A percentile compares a stretch with the other conserved stretches of the same genome.
phyloP scores from a whole-genome alignment of 1,139 yeast genomes.

The Yamadazyma sp. region DNA sequence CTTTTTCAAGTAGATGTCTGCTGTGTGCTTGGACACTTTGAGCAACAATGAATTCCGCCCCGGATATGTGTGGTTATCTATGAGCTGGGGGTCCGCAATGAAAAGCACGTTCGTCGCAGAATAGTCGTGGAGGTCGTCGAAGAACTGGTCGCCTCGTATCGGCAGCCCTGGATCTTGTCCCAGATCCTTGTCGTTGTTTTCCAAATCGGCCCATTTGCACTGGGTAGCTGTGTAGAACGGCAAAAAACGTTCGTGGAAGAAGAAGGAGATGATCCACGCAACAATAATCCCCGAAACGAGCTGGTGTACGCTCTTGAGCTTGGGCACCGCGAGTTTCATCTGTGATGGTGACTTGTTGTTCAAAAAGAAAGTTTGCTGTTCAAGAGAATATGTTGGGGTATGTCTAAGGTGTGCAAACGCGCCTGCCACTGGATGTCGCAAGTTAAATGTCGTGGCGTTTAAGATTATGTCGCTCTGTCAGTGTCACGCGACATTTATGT shows the following conservation, averaged over 20 bases:
- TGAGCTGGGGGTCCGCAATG: conserved; percentile 49
- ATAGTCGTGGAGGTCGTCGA: conserved; percentile 5
- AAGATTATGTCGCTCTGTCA: too few relatives aligned
- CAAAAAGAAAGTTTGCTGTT: too few relatives aligned
- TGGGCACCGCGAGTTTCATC: conserved; percentile 11
- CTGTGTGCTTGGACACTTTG: conserved; percentile 47
- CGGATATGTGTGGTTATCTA: conserved; percentile 51
- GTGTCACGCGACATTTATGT: too few relatives aligned
- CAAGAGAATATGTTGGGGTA: not conserved
- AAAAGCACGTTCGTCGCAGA: conserved; percentile 28
- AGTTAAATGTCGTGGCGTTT: not conserved
- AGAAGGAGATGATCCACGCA: conserved; percentile 33
- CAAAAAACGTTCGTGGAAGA: conserved; percentile 33
- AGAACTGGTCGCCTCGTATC: conserved; percentile 8
- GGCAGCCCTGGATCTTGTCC: not conserved
- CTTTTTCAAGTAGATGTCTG: conserved; percentile 47
- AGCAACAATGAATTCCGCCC: conserved; percentile 38
- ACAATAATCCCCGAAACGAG: conserved; percentile 22
- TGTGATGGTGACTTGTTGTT: not conserved
- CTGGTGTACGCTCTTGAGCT: conserved; percentile 28
- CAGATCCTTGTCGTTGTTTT: not conserved
- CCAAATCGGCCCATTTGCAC: conserved; percentile 29
- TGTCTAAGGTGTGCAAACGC: too few relatives aligned
- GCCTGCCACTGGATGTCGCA: not conserved
- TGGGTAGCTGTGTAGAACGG: conserved; percentile 27